Conservation (phyloP, 345 rosid species). For the Brassica napus region Da-Ae NC_063446.1:17501-18000, state of each 20-base stretch:
- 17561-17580: conserved; percentile 47
- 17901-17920: conserved; percentile 56
- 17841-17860: conserved; percentile 41
- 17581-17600: conserved; percentile 53
- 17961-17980: conserved; percentile 33
- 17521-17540: conserved; percentile 32
- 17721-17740: conserved; percentile 41
- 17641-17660: not conserved
- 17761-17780: conserved; percentile 1
- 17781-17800: conserved; percentile 36
- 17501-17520: not conserved
- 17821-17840: conserved; percentile 39
- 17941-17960: conserved; percentile 49
- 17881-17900: conserved; percentile 49
- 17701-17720: conserved; percentile 65
- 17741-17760: conserved; percentile 49
- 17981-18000: conserved; percentile 38
- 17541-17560: conserved; percentile 55
- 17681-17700: conserved; percentile 37
- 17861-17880: conserved; percentile 41
- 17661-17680: not conserved
- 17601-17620: conserved; percentile 48
- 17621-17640: not conserved
- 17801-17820: conserved; percentile 13
- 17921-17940: conserved; percentile 55